Evolutionary conservation across 164 flowering plant species (phyloP).

Genomic region (Kalanchoe fedtschenkoi): DNA sequence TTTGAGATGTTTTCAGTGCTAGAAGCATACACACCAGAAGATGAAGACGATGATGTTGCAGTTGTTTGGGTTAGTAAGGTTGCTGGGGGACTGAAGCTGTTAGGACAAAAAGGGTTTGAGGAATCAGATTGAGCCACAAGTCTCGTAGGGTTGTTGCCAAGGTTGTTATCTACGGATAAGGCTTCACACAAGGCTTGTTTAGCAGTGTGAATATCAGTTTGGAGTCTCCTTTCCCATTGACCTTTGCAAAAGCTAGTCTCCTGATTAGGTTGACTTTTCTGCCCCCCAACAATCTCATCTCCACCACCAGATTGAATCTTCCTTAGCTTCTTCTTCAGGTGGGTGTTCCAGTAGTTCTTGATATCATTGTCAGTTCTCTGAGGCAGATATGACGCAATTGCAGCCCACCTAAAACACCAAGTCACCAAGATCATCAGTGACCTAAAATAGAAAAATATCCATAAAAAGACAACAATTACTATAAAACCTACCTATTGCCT

Average conservation of each 20-base stretch:
- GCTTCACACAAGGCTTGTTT: constrained; percentile 80
- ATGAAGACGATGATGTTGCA: constrained; percentile 1
- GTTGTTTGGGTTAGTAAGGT: neutral
- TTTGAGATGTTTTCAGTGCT: constrained; percentile 68
- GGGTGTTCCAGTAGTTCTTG: constrained; percentile 87
- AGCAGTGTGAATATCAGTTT: constrained; percentile 76
- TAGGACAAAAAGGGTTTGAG: neutral
- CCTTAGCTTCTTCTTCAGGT: constrained; percentile 66
- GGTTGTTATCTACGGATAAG: constrained; percentile 49
- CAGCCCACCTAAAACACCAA: constrained; percentile 60
- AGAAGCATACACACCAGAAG: constrained; percentile 36
- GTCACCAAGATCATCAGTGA: neutral
- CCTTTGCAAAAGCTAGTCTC: constrained; percentile 34
- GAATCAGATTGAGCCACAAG: constrained; percentile 9
- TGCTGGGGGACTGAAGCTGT: neutral
- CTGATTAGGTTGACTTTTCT: constrained; percentile 24
- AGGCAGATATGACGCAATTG: constrained; percentile 89
- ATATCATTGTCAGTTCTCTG: constrained; percentile 83
- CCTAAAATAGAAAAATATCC: neutral
- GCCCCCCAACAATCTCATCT: constrained; percentile 14
- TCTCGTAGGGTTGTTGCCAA: neutral
- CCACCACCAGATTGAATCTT: constrained; percentile 28
- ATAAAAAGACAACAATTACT: neutral
- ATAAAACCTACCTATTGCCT: constrained; percentile 91
- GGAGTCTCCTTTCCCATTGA: constrained; percentile 94